These are phyloP conservation scores for Tetrapisispora iriomotensis DNA, from an alignment of 805 yeast genomes.

Conservation along the genomic window DNA sequence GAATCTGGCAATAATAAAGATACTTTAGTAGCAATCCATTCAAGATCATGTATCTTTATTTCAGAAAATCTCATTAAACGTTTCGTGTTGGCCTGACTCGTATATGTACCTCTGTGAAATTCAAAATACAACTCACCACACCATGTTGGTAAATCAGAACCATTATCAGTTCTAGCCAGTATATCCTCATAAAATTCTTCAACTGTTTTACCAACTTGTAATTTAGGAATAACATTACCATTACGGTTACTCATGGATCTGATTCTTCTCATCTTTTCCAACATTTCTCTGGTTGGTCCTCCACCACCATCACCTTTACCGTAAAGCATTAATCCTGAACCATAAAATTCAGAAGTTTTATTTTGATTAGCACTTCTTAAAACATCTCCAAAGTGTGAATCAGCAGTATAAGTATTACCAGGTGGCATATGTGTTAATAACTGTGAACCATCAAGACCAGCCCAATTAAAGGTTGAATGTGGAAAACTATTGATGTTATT, in stretches of 20 bases:
- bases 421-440: slow-evolving; percentile 97
- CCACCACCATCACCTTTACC: slow-evolving; percentile 99
- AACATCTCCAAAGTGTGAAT: slow-evolving; percentile 89
- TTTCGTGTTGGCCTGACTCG: slow-evolving; percentile 84
- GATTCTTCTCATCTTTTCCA: slow-evolving; percentile 84
- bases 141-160: slow-evolving; percentile 72
- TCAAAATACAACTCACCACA: slow-evolving; percentile 89
- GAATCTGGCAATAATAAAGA: slow-evolving; percentile 39
- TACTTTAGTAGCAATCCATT: slow-evolving; percentile 68
- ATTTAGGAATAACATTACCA: slow-evolving; percentile 65
- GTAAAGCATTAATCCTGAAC: slow-evolving; percentile 68
- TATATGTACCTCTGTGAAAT: slow-evolving; percentile 94
- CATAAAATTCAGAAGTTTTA: slow-evolving; percentile 72
- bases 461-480: slow-evolving; percentile 87
- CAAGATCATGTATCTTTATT: slow-evolving; percentile 72
- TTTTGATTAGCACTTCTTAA: slow-evolving; percentile 70
- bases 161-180: slow-evolving; percentile 52
- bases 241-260: slow-evolving; percentile 78
- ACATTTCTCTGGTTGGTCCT: slow-evolving; percentile 90
- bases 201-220: slow-evolving; percentile 63
- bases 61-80: slow-evolving; percentile 70
- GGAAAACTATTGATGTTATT: slow-evolving; percentile 90
- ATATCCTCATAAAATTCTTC: slow-evolving; percentile 69
- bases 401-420: slow-evolving; percentile 88
- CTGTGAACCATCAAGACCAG: slow-evolving; percentile 88